These are phyloP conservation scores for Orbilia oligospora DNA, from an alignment of 2,329 filamentous ascomycete species.

Conservation along the genomic window DNA sequence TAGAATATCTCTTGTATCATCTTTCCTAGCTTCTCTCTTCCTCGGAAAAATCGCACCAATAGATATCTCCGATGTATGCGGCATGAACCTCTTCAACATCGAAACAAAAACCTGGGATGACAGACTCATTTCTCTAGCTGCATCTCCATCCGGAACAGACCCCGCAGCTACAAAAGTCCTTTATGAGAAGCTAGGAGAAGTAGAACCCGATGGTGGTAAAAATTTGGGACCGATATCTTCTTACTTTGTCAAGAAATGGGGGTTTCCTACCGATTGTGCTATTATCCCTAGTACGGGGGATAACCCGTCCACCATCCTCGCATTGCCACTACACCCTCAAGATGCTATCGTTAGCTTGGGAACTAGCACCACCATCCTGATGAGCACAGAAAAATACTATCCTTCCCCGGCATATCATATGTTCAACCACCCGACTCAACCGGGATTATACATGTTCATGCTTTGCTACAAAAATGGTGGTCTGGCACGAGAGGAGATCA, in stretches of 20 bases:
- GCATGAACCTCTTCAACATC: slow-evolving; percentile 98
- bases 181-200: slow-evolving; percentile 82
- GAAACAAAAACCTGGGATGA: slow-evolving; percentile 80
- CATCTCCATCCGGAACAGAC: slow-evolving; percentile 69
- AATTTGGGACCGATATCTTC: slow-evolving; percentile 80
- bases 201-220: slow-evolving; percentile 83
- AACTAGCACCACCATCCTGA: slow-evolving; percentile 96
- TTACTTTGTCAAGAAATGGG: slow-evolving; percentile 85
- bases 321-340: slow-evolving; percentile 85
- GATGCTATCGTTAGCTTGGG: slow-evolving; percentile 96
- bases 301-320: slow-evolving; percentile 94
- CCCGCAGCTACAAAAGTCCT: slow-evolving; percentile 75
- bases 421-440: slow-evolving; percentile 95
- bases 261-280: slow-evolving; percentile 79
- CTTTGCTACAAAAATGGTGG: slow-evolving; percentile 99
- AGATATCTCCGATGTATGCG: slow-evolving; percentile 94
- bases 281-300: slow-evolving; percentile 93
- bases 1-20: slow-evolving; percentile 93
- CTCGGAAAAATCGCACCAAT: slow-evolving; percentile 87
- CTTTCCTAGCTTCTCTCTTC: slow-evolving; percentile 92
- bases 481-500: slow-evolving; percentile 88
- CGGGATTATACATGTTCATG: slow-evolving; percentile 99
- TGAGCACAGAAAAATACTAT: slow-evolving; percentile 93
- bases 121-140: slow-evolving; percentile 80
- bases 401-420: slow-evolving; percentile 95